These are phyloP conservation scores for Pichiaceae sp. DNA, from an alignment of 1,139 yeast genomes.

Conservation along the genomic window DNA sequence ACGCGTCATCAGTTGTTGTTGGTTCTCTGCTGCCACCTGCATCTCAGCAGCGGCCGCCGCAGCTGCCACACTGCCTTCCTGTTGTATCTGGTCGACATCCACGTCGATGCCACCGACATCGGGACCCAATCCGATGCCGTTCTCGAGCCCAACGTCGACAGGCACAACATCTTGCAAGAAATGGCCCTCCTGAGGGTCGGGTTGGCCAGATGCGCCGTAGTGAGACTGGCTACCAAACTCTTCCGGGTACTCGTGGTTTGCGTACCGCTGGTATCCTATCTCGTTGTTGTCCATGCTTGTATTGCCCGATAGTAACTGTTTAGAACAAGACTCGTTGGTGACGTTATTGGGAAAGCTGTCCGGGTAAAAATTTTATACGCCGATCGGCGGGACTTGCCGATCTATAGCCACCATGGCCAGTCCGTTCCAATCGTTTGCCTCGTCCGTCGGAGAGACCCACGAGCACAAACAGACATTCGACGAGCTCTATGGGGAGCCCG, in stretches of 20 bases:
- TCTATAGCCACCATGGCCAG: no score
- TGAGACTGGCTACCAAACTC: not conserved
- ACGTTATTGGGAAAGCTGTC: no score
- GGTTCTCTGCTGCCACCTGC: slow-evolving; percentile 12
- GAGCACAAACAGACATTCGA: slow-evolving; percentile 54
- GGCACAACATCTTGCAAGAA: not conserved
- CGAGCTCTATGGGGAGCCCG: slow-evolving; percentile 90
- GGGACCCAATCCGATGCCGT: not conserved
- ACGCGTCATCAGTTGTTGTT: slow-evolving; percentile 2
- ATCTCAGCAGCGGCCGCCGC: slow-evolving; percentile 10
- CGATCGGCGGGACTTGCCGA: no score
- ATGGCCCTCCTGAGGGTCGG: not conserved
- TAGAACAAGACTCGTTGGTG: no score
- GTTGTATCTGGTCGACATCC: not conserved
- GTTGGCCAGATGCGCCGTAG: not conserved
- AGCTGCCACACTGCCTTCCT: slow-evolving; percentile 1
- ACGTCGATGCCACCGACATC: slow-evolving; percentile 7
- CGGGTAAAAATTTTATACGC: no score
- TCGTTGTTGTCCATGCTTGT: not conserved
- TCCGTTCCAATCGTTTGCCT: slow-evolving; percentile 23
- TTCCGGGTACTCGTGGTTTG: slow-evolving; percentile 1
- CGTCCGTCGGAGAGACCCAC: slow-evolving; percentile 15
- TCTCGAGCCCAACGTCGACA: slow-evolving; percentile 15
- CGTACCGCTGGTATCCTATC: slow-evolving; percentile 1
- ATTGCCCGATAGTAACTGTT: no score